Conservation (phyloP, 2,329 filamentous ascomycete genomes). For the Pestalotiopsis sp. region DNA sequence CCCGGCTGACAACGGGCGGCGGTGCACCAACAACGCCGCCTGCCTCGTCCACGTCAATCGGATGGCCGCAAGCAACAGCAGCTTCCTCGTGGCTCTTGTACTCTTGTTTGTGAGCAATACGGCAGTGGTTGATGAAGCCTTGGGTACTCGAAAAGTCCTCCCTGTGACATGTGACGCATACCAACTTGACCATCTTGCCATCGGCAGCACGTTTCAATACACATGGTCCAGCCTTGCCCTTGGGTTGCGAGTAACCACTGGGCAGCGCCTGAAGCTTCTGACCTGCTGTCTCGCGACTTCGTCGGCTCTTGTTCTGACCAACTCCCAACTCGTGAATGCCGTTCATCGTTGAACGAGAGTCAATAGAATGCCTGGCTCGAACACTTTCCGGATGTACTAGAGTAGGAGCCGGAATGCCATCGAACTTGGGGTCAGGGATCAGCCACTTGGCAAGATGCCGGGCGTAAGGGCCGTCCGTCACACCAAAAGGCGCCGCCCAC, state of each 20-base stretch:
- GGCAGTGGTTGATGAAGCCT: conserved; percentile 99
- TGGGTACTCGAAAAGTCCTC: conserved; percentile 96
- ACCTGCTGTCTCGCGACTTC: conserved; percentile 51
- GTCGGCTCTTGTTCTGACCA: conserved; percentile 51
- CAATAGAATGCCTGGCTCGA: conserved; percentile 51
- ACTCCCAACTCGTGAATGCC: conserved; percentile 61
- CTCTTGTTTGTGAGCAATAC: conserved; percentile 89
- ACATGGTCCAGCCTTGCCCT: conserved; percentile 82
- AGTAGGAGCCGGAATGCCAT: conserved; percentile 61
- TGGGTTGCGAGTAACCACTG: conserved; percentile 71
- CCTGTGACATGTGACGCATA: conserved; percentile 85
- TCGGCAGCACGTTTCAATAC: conserved; percentile 79
- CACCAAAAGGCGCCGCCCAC: conserved; percentile 87
- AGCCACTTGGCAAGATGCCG: conserved; percentile 97
- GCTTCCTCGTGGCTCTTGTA: conserved; percentile 97
- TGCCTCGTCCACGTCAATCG: conserved; percentile 71
- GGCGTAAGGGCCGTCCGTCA: conserved; percentile 89
- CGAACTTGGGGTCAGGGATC: conserved; percentile 84
- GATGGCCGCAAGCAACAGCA: conserved; percentile 82
- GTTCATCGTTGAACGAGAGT: conserved; percentile 81
- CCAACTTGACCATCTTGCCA: conserved; percentile 83
- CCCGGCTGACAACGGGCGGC: conserved; percentile 18
- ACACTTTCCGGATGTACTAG: conserved; percentile 43
- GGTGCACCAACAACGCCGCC: conserved; percentile 50
- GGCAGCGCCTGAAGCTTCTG: conserved; percentile 72